Evolutionary conservation across 1,139 yeast genomes (phyloP), one percentile per base, ranked within the genome.

Genomic region (Ogataea hybrid): DNA sequence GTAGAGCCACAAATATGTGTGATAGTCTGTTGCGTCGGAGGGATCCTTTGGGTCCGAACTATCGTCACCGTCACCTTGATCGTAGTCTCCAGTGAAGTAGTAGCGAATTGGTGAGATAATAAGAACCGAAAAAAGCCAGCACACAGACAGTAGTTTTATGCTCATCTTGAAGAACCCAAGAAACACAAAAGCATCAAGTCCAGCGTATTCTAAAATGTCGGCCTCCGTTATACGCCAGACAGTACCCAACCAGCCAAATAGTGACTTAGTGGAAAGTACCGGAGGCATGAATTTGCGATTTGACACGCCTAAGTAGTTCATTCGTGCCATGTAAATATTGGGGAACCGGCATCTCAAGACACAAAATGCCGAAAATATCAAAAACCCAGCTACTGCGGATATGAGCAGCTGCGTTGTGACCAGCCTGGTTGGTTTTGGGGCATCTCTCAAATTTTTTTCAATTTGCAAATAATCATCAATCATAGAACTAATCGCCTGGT

Each of bases 151-250:
- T 7, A 80, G 62, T 52, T 74, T 77, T 39, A 84, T 82, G 51
- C 84, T 71, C 86, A 84, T 82, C 52, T 81, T 81, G 68, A 83
- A 84, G 60, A 84, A 83, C 0, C 84, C 82, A 28, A 84, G 61
- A 56, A 83, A 83, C 33, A 90, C 97, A 64, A 77, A 89, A 0
- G 97, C 97, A 65, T 92, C 98, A 32, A 92, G 67, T 0, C 98
- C 98, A 1, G 97, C 96, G 58, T 83, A 84, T 48, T 87, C 90
- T 41, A 92, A 69, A 2, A 92, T 78, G 51, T 89, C 88, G 27
- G 77, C 75, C 54, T 92, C 97, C 20, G 74, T 71, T 14, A 89
- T 79, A 14, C 64, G 64, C 59, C 77, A 78, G 14, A 90, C 66
- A 0, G 79, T 76, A 1, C 81, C 75, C 6, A 90, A 69, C 96